phyloP scores from a whole-genome alignment of 2,329 filamentous ascomycete genomes.

The Trichoderma sp. region DNA sequence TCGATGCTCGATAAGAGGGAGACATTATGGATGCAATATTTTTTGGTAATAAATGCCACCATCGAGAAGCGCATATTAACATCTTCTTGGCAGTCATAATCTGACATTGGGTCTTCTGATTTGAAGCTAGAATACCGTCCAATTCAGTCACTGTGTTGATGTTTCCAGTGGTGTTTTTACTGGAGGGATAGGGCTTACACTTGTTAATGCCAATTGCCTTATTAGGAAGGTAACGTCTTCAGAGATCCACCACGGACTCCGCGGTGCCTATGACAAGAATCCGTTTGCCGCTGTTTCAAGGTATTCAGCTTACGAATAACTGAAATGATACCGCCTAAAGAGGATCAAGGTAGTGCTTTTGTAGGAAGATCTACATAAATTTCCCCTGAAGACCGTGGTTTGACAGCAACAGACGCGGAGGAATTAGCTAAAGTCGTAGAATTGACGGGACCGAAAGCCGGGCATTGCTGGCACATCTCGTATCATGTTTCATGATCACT shows the following conservation, averaged over 20 bases:
- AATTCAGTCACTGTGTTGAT: background rate
- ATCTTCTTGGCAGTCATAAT: background rate
- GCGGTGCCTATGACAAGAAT: background rate
- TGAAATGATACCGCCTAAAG: background rate
- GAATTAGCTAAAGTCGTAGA: background rate
- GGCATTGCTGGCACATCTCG: background rate
- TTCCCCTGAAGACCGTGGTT: background rate
- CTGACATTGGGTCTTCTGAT: background rate
- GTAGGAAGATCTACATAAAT: background rate
- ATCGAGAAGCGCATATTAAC: rapidly evolving
- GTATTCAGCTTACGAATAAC: background rate
- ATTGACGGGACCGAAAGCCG: background rate
- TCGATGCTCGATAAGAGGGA: background rate
- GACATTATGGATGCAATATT: background rate
- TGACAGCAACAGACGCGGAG: background rate
- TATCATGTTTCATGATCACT: background rate
- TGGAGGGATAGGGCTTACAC: background rate
- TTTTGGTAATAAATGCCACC: background rate
- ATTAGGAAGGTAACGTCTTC: background rate
- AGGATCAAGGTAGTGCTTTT: background rate
- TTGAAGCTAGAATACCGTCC: background rate
- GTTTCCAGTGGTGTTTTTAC: background rate
- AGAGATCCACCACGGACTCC: background rate
- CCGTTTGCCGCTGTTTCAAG: background rate
- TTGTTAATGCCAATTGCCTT: background rate